These are phyloP conservation scores for Pelargonium cotyledonis DNA, from an alignment of 441 rosid species.

Conservation along the genomic window DNA sequence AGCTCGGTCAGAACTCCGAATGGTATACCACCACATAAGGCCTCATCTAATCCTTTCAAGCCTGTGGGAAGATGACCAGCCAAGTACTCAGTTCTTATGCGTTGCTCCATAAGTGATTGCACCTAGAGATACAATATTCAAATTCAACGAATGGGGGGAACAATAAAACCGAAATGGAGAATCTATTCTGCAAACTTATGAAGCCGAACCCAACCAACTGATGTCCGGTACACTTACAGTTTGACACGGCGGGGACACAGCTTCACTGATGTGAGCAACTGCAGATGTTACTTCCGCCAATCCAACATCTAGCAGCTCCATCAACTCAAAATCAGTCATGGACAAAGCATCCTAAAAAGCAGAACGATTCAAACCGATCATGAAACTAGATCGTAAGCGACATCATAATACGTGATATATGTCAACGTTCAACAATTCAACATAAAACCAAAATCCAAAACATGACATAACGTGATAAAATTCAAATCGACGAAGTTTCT, in stretches of 20 bases:
- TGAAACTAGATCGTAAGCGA: neutral
- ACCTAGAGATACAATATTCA: conserved; percentile 31
- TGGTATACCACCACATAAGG: conserved; percentile 79
- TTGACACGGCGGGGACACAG: conserved; percentile 58
- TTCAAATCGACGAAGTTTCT: neutral
- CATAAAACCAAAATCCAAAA: no score
- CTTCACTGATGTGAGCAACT: conserved; percentile 49
- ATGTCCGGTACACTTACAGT: conserved; percentile 35
- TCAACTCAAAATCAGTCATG: conserved; percentile 67
- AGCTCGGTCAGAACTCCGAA: conserved; percentile 81
- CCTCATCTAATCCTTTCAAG: conserved; percentile 65
- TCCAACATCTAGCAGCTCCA: conserved; percentile 64
- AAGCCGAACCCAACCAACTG: neutral
- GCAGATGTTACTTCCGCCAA: conserved; percentile 50
- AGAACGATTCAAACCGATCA: neutral
- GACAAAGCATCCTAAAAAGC: conserved; percentile 62
- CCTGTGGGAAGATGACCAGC: conserved; percentile 71
- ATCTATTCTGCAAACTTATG: neutral
- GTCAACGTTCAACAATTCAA: conserved; percentile 8
- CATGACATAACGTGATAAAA: no score
- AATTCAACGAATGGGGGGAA: neutral
- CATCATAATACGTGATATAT: neutral
- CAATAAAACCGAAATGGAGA: neutral
- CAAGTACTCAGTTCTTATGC: conserved; percentile 37
- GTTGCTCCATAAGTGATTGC: conserved; percentile 45